These are phyloP conservation scores for Zhuliangozyma blackwelliae DNA, from an alignment of 1,139 yeast genomes.

Conservation along the genomic window DNA sequence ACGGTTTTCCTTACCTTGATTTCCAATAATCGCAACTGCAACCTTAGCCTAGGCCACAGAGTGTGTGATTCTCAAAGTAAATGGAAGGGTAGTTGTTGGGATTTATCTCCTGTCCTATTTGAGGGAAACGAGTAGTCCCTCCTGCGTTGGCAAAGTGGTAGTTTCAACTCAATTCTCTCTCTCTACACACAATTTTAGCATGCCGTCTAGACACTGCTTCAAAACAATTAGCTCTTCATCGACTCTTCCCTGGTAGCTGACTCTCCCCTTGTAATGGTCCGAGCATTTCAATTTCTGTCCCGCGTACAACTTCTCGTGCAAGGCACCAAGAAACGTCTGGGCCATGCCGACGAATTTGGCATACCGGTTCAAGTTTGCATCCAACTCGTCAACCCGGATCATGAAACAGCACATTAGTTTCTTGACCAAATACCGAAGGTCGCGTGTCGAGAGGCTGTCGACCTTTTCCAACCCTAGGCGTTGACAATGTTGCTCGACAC, in stretches of 20 bases:
- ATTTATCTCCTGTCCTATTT: too few species aligned
- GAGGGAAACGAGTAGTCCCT: too few species aligned
- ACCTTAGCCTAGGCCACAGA: too few species aligned
- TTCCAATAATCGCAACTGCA: too few species aligned
- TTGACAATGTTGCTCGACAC: too few species aligned
- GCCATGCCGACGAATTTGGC: slow-evolving; percentile 1
- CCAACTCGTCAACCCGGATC: slow-evolving; percentile 2
- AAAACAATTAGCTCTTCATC: slow-evolving; percentile 6
- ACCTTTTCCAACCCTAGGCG: slow-evolving; percentile 1
- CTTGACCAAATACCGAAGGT: slow-evolving; percentile 4
- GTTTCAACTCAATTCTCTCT: too few species aligned
- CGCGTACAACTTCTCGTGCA: slow-evolving; percentile 2
- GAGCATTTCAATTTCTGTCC: slow-evolving; percentile 3
- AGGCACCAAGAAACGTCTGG: slow-evolving; percentile 1
- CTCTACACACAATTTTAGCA: neutral
- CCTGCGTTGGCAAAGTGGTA: too few species aligned
- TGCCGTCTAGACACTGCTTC: slow-evolving; percentile 2
- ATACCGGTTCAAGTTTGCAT: slow-evolving; percentile 1
- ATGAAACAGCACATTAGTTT: slow-evolving; percentile 2
- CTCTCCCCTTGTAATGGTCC: slow-evolving; percentile 3
- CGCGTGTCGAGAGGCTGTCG: slow-evolving; percentile 2
- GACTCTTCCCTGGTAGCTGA: slow-evolving; percentile 2
- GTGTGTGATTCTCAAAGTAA: too few species aligned
- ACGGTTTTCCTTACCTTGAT: too few species aligned
- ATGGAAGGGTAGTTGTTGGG: too few species aligned